Evolutionary conservation across 257 asterid genomes (phyloP), one percentile per base, ranked within the genome.

Genomic region (Ilex aquifolium): DNA sequence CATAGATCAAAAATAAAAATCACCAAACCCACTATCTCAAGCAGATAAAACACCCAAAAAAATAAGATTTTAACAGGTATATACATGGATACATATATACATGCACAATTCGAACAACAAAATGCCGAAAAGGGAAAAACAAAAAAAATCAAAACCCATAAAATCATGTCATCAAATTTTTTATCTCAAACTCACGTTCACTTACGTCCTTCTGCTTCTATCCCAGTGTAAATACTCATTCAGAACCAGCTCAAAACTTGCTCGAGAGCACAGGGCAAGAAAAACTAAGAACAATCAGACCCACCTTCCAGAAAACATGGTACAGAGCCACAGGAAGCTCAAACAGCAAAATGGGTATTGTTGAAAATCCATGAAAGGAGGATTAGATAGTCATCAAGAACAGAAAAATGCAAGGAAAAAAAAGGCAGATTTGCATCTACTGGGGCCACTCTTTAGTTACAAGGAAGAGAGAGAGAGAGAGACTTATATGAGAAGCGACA

Each of bases 351-450:
- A 63, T 59, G 27, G 56, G 76, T 74, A 69, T n/a, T 67, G 30
- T 31, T 70, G 78, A 73, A 67, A 74, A 64, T 77, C 72, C 79
- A 70, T 70, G 78, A 78, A 79, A 77, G 77, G 76, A 79, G 75
- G 76, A 62, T 71, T 64, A 59, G 72, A 80, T 79, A 76, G 86
- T 71, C 76, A 71, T 61, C 74, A 70, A 75, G 80, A 74, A 79
- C 70, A 72, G 82, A 59, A 59, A 61, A 76, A 57, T 64, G 62
- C 36, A 74, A 31, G 36, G 64, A 72, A 73, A 70, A 68, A 57
- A 67, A 63, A 61, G 76, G 90, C 76, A 81, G 88, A 52, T 71
- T 85, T 81, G 61, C 88, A 85, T 88, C 91, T 73, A 81, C 57
- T 72, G 90, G 90, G 91, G 50, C 79, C 89, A 77, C 75, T 46